Conservation (phyloP, 1,284 basidiomycete species). For the Ustilago bromivora region DNA sequence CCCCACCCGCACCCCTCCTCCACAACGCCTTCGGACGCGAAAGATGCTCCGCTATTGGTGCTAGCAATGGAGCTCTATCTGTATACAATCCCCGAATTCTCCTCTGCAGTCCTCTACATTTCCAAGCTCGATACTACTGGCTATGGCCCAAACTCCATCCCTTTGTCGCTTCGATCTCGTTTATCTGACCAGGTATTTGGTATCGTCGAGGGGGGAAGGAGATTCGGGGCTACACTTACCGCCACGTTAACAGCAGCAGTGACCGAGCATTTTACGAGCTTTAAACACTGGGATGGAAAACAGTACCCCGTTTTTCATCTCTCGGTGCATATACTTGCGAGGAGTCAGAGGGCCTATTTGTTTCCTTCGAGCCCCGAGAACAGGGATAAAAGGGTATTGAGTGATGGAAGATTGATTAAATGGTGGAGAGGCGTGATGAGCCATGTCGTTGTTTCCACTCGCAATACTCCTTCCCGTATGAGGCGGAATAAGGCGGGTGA, state of each 20-base stretch:
- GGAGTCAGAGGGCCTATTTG: conserved; percentile 89
- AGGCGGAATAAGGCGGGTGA: background rate
- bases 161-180: conserved; percentile 15
- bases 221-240: conserved; percentile 71
- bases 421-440: conserved; percentile 82
- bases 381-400: conserved; percentile 78
- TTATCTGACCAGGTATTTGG: conserved; percentile 8
- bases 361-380: conserved; percentile 90
- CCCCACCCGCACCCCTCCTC: conserved; percentile 10
- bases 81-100: conserved; percentile 80
- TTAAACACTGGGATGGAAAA: conserved; percentile 72
- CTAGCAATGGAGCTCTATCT: conserved; percentile 85
- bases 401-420: conserved; percentile 83
- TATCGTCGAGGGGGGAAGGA: background rate
- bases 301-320: conserved; percentile 46
- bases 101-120: conserved; percentile 84
- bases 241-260: conserved; percentile 78
- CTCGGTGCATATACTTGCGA: conserved; percentile 85
- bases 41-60: conserved; percentile 73
- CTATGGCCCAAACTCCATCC: conserved; percentile 72
- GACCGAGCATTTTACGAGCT: conserved; percentile 75
- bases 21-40: conserved; percentile 51
- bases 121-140: conserved; percentile 95
- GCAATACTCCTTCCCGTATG: conserved; percentile 9
- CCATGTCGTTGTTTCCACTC: conserved; percentile 38